Base-by-base conservation (phyloP, 2,329 filamentous ascomycete species). In the Beauveria scarabaeidicola region DNA sequence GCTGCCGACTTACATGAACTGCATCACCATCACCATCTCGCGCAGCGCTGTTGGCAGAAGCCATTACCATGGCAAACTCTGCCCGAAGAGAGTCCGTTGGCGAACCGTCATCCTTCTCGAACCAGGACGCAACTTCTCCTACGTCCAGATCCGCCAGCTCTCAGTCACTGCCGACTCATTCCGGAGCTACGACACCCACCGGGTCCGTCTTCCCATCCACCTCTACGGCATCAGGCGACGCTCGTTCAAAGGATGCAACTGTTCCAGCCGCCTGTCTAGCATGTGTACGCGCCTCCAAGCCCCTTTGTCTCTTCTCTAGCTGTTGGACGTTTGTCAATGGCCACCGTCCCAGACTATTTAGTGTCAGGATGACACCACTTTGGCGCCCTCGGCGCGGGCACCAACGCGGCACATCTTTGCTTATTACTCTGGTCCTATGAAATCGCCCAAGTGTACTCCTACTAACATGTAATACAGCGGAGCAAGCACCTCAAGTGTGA, bases 401-500 rank as follows among this genome's bases (percentile, higher is more conserved):
- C 23, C n/a, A 51, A 44, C 8, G 27, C n/a, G 27, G 53, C 29
- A n/a, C 15, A 47, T 47, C 29, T 36, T 38, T 23, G 27, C 43
- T 38, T 25, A 8, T 56, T 25, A 38, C 41, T 3, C 27, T 47
- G 53, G 13, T n/a, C 19, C 15, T 40, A 13, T 17, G 21, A 38
- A 38, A 13, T 38, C 11, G 7, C 11, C 17, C 9, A 44, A 17
- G 23, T 32, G 19, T 27, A 43, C 36, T 13, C 29, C 2, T 51
- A 44, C 56, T 58, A 36, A 58, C 56, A 43, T 19, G 32, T 8
- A 41, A 25, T 15, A 29, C 68, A 85, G 82, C 77, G 82, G 55
- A 74, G 69, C 63, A 84, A 89, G 68, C 89, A 92, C 71, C 78
- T 91, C 52, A 92, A 90, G 69, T 92, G 89, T 69, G 87, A 91